These are phyloP conservation scores for Oldenlandia corymbosa DNA, from an alignment of 257 asterid species.

Conservation along the genomic window DNA sequence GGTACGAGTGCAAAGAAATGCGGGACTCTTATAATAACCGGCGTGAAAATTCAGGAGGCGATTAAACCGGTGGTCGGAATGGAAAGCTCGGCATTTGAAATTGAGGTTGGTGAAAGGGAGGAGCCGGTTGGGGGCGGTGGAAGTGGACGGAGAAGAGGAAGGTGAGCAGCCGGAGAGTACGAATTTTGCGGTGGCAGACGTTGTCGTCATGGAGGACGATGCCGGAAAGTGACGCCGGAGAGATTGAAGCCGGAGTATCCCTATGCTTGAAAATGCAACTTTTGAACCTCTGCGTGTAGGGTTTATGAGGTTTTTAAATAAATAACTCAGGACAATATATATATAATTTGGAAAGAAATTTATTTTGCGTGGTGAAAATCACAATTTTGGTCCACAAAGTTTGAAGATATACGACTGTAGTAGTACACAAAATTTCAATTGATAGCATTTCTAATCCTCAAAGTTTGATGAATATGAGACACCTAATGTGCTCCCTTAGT, in stretches of 20 bases:
- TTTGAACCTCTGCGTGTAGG: background rate
- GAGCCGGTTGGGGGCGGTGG: conserved; percentile 13
- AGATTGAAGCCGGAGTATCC: conserved; percentile 35
- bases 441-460: too few relatives aligned
- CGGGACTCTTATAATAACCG: conserved; percentile 4
- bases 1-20: conserved; percentile 2
- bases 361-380: too few relatives aligned
- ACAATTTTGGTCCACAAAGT: too few relatives aligned
- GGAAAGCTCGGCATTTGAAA: conserved; percentile 12
- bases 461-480: too few relatives aligned
- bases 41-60: conserved; percentile 3
- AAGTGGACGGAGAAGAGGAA: conserved; percentile 12
- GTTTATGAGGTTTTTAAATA: conserved; percentile 6
- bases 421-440: too few relatives aligned
- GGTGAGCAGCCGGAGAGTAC: conserved; percentile 19
- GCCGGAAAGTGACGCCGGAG: conserved; percentile 48
- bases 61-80: conserved; percentile 8
- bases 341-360: too few relatives aligned
- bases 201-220: conserved; percentile 37
- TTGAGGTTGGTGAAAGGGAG: conserved; percentile 14
- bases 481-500: too few relatives aligned
- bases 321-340: too few relatives aligned
- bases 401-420: too few relatives aligned
- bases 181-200: conserved; percentile 28
- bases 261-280: conserved; percentile 41